phyloP scores from a whole-genome alignment of 148 eudicot genomes.

The Agrostemma githago region DNA sequence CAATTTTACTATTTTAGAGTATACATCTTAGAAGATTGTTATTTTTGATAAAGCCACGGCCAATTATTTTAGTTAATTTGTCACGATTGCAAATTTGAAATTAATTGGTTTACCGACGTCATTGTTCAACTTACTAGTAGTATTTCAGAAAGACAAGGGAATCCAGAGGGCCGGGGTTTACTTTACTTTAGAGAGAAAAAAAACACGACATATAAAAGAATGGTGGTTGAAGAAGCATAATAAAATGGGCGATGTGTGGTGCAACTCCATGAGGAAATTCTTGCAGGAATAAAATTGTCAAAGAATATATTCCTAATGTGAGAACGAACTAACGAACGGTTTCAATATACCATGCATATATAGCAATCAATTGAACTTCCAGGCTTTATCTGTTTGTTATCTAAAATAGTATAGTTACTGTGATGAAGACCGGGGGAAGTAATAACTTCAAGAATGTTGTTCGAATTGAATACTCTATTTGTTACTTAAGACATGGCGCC shows the following conservation, averaged over 20 bases:
- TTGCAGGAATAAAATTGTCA: constrained; percentile 13
- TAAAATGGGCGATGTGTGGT: not conserved
- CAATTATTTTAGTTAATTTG: not conserved
- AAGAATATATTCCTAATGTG: constrained; percentile 6
- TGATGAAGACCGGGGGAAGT: not conserved
- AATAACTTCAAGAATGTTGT: not conserved
- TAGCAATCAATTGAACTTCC: not conserved
- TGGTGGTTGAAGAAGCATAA: constrained; percentile 19
- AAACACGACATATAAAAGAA: constrained; percentile 22
- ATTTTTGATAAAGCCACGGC: not conserved
- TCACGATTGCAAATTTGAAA: not conserved
- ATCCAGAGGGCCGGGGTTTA: not conserved
- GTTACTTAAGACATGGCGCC: too few species aligned
- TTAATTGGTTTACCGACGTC: not conserved
- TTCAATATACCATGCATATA: not conserved
- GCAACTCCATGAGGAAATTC: constrained; percentile 4
- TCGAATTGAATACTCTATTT: not conserved
- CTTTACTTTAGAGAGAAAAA: constrained; percentile 1
- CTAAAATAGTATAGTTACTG: not conserved
- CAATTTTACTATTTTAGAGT: too few species aligned
- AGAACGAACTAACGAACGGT: not conserved
- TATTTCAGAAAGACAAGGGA: constrained; percentile 16
- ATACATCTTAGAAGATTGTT: not conserved
- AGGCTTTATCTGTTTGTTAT: not conserved
- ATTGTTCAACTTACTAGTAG: not conserved